Percentiles rank a stretch among this genome's conserved stretches.
Conservation (phyloP, 768 basidiomycete species). For the Kwoniella dendrophila region DNA sequence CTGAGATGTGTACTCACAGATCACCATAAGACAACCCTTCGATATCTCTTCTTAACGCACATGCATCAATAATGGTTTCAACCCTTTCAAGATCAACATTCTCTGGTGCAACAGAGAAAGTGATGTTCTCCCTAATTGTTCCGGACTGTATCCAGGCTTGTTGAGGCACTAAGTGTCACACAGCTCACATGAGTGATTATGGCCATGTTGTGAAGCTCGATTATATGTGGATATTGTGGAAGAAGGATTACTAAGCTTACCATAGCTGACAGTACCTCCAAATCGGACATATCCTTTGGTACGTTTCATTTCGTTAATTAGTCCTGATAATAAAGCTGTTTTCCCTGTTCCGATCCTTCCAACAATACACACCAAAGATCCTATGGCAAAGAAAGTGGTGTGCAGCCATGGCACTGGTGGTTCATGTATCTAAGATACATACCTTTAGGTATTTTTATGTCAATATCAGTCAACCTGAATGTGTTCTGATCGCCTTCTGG, state of each 20-base stretch:
- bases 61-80: conserved; percentile 42
- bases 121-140: conserved; percentile 51
- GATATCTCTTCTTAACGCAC: conserved; percentile 45
- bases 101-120: conserved; percentile 30
- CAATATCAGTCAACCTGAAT: conserved; percentile 62
- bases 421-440: conserved; percentile 4
- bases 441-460: conserved; percentile 59
- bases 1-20: conserved; percentile 38
- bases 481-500: conserved; percentile 42
- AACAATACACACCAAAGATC: conserved; percentile 49
- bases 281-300: conserved; percentile 35
- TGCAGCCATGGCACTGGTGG: not conserved
- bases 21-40: conserved; percentile 37
- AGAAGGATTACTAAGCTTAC: conserved; percentile 18
- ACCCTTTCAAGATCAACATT: conserved; percentile 32
- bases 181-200: not conserved
- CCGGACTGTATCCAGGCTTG: conserved; percentile 54
- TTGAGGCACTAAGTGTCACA: conserved; percentile 41
- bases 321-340: conserved; percentile 42
- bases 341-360: conserved; percentile 55
- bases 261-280: conserved; percentile 45
- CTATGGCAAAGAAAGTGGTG: conserved; percentile 13
- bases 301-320: conserved; percentile 51
- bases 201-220: not conserved
- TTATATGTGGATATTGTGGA: not conserved